These are phyloP conservation scores for Ogataea neopini DNA, from an alignment of 805 yeast species.

Conservation along the genomic window DNA sequence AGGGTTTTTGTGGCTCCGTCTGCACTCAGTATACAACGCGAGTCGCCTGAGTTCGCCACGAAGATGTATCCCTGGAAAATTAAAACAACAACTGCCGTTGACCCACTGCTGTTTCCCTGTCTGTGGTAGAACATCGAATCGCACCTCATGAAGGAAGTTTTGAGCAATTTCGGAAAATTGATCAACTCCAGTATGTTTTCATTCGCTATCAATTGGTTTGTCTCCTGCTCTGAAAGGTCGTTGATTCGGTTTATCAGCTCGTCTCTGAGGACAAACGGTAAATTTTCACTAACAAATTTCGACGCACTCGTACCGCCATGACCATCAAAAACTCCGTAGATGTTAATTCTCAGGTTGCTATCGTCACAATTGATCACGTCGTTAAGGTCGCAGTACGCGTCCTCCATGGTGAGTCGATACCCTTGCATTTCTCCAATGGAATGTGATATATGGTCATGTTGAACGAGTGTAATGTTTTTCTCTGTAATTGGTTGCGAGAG, in stretches of 20 bases:
- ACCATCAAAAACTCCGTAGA: slow-evolving; percentile 80
- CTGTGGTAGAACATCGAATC: slow-evolving; percentile 44
- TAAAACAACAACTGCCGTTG: slow-evolving; percentile 51
- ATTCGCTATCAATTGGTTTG: slow-evolving; percentile 13
- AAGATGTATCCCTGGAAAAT: slow-evolving; percentile 46
- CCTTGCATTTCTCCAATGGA: slow-evolving; percentile 80
- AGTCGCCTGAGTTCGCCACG: slow-evolving; percentile 77
- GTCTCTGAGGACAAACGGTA: slow-evolving; percentile 32
- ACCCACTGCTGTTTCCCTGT: slow-evolving; percentile 47
- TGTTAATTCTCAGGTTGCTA: slow-evolving; percentile 30
- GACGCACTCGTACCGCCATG: slow-evolving; percentile 76
- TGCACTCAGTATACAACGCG: slow-evolving; percentile 59
- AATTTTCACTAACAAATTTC: slow-evolving; percentile 46
- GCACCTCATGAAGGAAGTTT: slow-evolving; percentile 45
- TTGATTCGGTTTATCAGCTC: slow-evolving; percentile 19
- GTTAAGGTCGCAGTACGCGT: slow-evolving; percentile 58
- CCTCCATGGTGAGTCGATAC: slow-evolving; percentile 72
- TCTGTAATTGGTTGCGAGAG: slow-evolving; percentile 75
- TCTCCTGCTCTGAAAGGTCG: slow-evolving; percentile 19
- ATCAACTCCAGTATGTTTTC: slow-evolving; percentile 24
- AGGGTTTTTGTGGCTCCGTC: slow-evolving; percentile 57
- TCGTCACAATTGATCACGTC: slow-evolving; percentile 26
- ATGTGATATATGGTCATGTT: slow-evolving; percentile 50
- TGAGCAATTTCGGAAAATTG: slow-evolving; percentile 35
- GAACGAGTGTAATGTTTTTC: slow-evolving; percentile 53